phyloP scores from a whole-genome alignment of 495 filamentous ascomycete genomes.

The Cryomyces minteri region DNA sequence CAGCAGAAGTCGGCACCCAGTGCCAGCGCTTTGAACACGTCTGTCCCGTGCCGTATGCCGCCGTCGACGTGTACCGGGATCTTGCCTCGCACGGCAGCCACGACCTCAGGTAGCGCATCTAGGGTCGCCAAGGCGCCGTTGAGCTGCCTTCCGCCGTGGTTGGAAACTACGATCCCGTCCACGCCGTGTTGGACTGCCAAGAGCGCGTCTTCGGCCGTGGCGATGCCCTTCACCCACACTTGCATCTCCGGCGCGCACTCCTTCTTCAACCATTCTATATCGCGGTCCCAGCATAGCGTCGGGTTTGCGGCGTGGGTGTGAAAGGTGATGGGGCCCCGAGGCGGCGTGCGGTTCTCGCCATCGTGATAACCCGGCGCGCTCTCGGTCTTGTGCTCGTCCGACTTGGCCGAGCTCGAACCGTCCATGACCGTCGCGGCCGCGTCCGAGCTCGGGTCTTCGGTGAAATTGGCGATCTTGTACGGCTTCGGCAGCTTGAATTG shows the following conservation, averaged over 20 bases:
- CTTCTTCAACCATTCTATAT: constrained; percentile 19
- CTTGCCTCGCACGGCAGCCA: constrained; percentile 12
- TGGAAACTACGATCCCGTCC: constrained; percentile 24
- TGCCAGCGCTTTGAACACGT: constrained; percentile 17
- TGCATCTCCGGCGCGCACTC: constrained; percentile 18
- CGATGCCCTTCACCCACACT: constrained; percentile 19
- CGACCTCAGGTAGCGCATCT: constrained; percentile 17
- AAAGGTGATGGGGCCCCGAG: constrained; percentile 16
- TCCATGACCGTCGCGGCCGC: constrained; percentile 10
- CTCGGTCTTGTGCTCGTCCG: constrained; percentile 1
- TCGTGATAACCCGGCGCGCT: constrained; percentile 12
- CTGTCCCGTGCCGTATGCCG: constrained; percentile 13
- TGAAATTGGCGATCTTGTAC: constrained; percentile 18
- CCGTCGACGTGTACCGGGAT: constrained; percentile 14
- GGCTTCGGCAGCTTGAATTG: constrained; percentile 23
- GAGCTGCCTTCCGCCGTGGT: constrained; percentile 31
- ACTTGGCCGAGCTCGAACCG: background rate
- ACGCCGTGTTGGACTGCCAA: constrained; percentile 17
- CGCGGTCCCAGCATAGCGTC: constrained; percentile 19
- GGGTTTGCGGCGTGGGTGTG: constrained; percentile 20
- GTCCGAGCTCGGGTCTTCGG: constrained; percentile 7
- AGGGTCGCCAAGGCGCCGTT: constrained; percentile 18
- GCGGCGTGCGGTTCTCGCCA: constrained; percentile 10
- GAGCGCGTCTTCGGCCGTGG: constrained; percentile 22
- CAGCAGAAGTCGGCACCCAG: constrained; percentile 15